These are phyloP conservation scores for Apophysomyces elegans DNA, from an alignment of 371 early-diverging fungal genomes.

Conservation along the genomic window DNA sequence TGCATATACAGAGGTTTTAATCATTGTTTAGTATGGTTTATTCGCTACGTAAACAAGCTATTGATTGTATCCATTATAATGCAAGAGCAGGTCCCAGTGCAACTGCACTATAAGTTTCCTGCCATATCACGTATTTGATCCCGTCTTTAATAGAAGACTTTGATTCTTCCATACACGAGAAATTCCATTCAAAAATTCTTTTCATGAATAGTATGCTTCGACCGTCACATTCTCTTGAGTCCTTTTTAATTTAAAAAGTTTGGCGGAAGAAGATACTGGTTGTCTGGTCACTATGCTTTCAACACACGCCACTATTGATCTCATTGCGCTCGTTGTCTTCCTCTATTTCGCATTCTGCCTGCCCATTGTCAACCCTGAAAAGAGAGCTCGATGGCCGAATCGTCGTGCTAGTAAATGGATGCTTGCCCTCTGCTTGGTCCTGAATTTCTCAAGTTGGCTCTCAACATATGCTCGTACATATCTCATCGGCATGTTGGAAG, in stretches of 20 bases:
- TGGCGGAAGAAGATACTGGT: not conserved
- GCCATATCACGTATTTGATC: too few species aligned
- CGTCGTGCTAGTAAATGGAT: not conserved
- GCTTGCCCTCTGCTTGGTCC: not conserved
- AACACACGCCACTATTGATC: not conserved
- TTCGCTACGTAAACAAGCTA: too few species aligned
- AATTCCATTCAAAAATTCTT: too few species aligned
- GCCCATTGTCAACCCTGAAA: not conserved
- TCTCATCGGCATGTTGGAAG: constrained; percentile 38
- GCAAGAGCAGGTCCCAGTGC: too few species aligned
- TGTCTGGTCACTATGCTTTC: not conserved
- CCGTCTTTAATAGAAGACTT: too few species aligned
- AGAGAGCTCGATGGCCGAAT: constrained; percentile 5
- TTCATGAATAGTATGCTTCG: not conserved
- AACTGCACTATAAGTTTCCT: too few species aligned
- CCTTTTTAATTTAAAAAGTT: not conserved
- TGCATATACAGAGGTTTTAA: too few species aligned
- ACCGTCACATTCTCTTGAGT: constrained; percentile 8
- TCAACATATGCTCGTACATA: constrained; percentile 30
- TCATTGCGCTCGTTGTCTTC: not conserved
- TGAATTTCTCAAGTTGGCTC: not conserved
- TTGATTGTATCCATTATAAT: too few species aligned
- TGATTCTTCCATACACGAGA: too few species aligned
- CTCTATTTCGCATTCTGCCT: not conserved
- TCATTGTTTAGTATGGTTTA: too few species aligned